Percentiles rank a stretch among this genome's conserved stretches.
These are phyloP conservation scores for Lasiodiplodia citricola DNA, from an alignment of 2,329 filamentous ascomycete genomes.

Conservation along the genomic window DNA sequence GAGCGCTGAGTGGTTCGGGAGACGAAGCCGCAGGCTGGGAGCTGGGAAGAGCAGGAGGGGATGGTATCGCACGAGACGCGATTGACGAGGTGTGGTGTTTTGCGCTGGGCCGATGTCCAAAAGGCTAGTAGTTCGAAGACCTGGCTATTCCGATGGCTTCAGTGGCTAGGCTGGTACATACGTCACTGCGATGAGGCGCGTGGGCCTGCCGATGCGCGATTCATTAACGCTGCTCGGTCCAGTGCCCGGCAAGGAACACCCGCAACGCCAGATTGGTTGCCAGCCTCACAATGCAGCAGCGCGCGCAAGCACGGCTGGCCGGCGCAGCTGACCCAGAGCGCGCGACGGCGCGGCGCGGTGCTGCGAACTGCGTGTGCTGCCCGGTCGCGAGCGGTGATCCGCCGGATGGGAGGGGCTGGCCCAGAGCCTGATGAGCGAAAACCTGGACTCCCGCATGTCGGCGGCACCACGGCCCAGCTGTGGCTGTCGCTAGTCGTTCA, in stretches of 20 bases:
- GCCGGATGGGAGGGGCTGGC: conserved; percentile 13
- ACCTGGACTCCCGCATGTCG: conserved; percentile 8
- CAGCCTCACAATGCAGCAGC: conserved; percentile 19
- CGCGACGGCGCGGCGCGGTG: not conserved
- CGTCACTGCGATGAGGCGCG: conserved; percentile 19
- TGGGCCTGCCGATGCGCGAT: conserved; percentile 17
- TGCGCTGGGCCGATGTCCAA: conserved; percentile 19
- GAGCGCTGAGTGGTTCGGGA: conserved; percentile 14
- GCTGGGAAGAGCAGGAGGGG: conserved; percentile 14
- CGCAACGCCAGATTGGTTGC: conserved; percentile 23
- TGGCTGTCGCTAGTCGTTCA: conserved; percentile 19
- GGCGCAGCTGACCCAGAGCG: not conserved
- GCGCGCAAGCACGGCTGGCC: not conserved
- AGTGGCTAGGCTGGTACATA: conserved; percentile 21
- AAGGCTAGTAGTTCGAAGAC: conserved; percentile 6
- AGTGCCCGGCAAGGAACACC: conserved; percentile 21
- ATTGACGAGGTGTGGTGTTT: conserved; percentile 24
- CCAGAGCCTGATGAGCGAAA: not conserved
- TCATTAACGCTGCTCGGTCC: conserved; percentile 6
- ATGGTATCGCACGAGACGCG: not conserved
- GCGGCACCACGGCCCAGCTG: conserved; percentile 17
- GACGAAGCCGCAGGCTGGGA: conserved; percentile 5
- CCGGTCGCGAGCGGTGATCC: not conserved
- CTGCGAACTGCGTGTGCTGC: not conserved
- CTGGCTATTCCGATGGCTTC: conserved; percentile 13